Evolutionary conservation across 306 rosid genomes (phyloP), one percentile per base, ranked within the genome.

Genomic region (Vicia faba): DNA sequence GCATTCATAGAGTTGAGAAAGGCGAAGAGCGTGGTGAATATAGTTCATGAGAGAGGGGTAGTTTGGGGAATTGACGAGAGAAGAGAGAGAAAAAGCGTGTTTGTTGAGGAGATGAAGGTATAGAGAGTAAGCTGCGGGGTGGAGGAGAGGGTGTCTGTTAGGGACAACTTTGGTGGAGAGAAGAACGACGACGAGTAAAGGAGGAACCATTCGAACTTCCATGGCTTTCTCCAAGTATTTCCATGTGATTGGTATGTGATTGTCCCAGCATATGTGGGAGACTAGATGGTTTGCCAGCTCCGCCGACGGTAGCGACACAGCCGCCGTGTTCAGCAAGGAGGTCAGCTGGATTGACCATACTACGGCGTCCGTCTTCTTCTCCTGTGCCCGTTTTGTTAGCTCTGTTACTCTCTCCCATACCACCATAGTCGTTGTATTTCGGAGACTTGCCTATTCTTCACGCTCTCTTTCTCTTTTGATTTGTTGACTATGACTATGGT

Each of bases 141-240:
- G 95, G 62, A 79, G 83, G 39, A 83, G 90, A 64, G 77, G 80
- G 38, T 62, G 76, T 58, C 99, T 74, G 54, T 75, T 57, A 9
- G 97, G 89, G 53, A 90, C 67, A 15, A 90, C 95, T 72, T 89
- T 78, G 10, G 54, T 16, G 25, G 96, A 76, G 68, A 91, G 97
- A 33, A 88, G 83, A 36, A 96, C 82, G 58, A 91, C 84, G 12
- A 81, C 79, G 3, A 86, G 84, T 45, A 88, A 39, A 4, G 97
- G 91, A 16, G 96, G 96, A 2, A 84, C 86, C 28, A 88, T 70
- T 16, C 75, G 79, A 13, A 82, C 58, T 45, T 72, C 49, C 80
- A 91, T 53, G 1, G 97, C 93, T 68, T 85, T 80, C 45, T 91
- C 97, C 0, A 91, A 82, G 14, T 80, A 82, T 78, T 91, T 91